phyloP scores from a whole-genome alignment of 192 early-diverging fungal genomes.

The Coemansia sp. region DNA sequence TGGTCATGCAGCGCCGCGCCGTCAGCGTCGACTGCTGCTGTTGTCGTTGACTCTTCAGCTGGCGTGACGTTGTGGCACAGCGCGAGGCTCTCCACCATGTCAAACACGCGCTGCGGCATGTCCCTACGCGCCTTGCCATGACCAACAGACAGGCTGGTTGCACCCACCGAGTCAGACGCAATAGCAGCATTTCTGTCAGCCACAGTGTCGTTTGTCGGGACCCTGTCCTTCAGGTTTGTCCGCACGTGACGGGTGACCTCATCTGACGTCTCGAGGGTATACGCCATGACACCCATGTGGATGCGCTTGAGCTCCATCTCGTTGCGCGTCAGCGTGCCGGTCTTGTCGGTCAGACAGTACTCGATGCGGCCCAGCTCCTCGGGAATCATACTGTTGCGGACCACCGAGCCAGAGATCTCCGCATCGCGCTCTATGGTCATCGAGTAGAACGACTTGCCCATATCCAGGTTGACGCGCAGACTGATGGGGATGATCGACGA shows the following conservation, averaged over 20 bases:
- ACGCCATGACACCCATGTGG: slow-evolving; percentile 96
- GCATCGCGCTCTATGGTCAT: slow-evolving; percentile 84
- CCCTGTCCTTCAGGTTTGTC: slow-evolving; percentile 32
- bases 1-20: slow-evolving; percentile 17
- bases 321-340: slow-evolving; percentile 93
- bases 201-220: neutral
- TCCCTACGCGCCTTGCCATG: slow-evolving; percentile 70
- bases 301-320: slow-evolving; percentile 96
- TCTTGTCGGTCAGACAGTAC: slow-evolving; percentile 93
- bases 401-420: slow-evolving; percentile 83
- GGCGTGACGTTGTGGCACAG: slow-evolving; percentile 88
- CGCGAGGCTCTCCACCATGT: slow-evolving; percentile 86
- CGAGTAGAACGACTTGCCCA: slow-evolving; percentile 95
- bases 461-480: slow-evolving; percentile 92
- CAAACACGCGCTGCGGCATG: slow-evolving; percentile 80
- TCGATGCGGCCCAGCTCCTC: slow-evolving; percentile 94
- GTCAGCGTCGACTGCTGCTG: slow-evolving; percentile 11
- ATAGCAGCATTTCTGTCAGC: neutral
- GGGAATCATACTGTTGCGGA: slow-evolving; percentile 91
- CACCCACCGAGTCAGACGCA: neutral
- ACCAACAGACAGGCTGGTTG: slow-evolving; percentile 10
- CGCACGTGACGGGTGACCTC: slow-evolving; percentile 75
- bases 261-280: slow-evolving; percentile 85
- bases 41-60: slow-evolving; percentile 26
- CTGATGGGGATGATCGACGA: slow-evolving; percentile 96